Conservation (phyloP, 2,329 filamentous ascomycete species). For the Blastomyces parvus region DNA sequence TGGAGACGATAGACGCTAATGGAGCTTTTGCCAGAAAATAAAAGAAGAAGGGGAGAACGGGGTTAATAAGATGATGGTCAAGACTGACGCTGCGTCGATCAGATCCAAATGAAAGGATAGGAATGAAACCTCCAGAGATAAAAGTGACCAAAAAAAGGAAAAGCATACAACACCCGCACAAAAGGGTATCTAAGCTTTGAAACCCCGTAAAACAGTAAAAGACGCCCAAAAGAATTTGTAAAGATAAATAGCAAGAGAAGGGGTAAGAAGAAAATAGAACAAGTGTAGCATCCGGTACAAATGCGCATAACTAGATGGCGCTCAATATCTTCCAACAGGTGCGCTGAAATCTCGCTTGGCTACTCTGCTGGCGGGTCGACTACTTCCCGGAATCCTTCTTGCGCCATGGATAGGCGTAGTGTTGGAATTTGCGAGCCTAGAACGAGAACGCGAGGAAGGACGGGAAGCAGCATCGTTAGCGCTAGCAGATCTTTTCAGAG, state of each 20-base stretch:
- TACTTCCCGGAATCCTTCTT: constrained; percentile 27
- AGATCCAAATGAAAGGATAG: neutral
- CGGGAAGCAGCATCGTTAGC: constrained; percentile 28
- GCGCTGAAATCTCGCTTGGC: constrained; percentile 30
- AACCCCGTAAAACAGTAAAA: neutral
- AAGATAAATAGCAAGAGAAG: too few species aligned
- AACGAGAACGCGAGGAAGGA: constrained; percentile 19
- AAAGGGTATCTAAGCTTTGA: neutral
- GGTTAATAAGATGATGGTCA: neutral
- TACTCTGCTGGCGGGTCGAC: constrained; percentile 18
- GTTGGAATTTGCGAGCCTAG: constrained; percentile 1
- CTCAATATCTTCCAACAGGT: constrained; percentile 27
- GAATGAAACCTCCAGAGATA: neutral
- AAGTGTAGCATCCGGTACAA: neutral
- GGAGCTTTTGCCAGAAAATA: neutral
- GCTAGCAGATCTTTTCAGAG: constrained; percentile 33
- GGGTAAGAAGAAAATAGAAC: neutral
- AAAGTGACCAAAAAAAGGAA: neutral
- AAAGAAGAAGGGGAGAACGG: neutral
- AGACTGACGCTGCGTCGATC: neutral
- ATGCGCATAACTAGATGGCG: neutral
- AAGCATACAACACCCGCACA: neutral
- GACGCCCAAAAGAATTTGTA: neutral
- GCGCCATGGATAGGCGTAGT: constrained; percentile 13
- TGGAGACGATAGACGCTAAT: neutral